Conservation (phyloP, 2,329 filamentous ascomycete genomes). For the Ascocoryne sarcoides region DNA sequence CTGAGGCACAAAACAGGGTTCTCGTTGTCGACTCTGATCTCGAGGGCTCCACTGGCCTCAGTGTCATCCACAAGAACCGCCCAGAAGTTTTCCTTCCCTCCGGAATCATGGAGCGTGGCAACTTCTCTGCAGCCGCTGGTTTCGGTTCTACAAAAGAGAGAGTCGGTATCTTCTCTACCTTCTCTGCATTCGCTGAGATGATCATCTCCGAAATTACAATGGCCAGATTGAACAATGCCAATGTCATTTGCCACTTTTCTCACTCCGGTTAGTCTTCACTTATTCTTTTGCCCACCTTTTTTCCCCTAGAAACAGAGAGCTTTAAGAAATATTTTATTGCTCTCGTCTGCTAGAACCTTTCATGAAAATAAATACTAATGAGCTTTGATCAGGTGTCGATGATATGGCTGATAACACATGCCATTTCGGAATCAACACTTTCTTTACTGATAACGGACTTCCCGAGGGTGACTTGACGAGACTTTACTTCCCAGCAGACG, state of each 20-base stretch:
- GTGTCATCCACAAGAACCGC: conserved; percentile 30
- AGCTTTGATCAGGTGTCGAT: no score
- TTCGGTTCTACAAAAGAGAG: conserved; percentile 32
- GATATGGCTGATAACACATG: conserved; percentile 35
- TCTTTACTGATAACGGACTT: conserved; percentile 33
- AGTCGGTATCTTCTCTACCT: conserved; percentile 33
- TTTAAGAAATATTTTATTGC: no score
- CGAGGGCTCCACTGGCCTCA: conserved; percentile 32
- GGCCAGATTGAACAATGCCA: conserved; percentile 32
- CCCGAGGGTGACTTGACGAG: conserved; percentile 30
- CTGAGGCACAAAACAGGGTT: conserved; percentile 30
- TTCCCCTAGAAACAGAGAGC: no score
- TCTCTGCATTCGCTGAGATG: conserved; percentile 34
- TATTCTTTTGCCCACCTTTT: no score
- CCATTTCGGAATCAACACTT: conserved; percentile 34
- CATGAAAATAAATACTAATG: no score
- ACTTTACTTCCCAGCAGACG: conserved; percentile 33
- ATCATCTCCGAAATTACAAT: conserved; percentile 33
- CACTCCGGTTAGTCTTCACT: no score
- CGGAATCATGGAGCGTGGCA: conserved; percentile 33
- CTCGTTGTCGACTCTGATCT: conserved; percentile 34
- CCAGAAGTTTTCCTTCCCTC: conserved; percentile 32
- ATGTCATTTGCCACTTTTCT: conserved; percentile 33
- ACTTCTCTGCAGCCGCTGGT: conserved; percentile 33
- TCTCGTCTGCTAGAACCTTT: no score